phyloP scores from a whole-genome alignment of 176 grass and related monocot species.

The Puccinellia tenuiflora region DNA sequence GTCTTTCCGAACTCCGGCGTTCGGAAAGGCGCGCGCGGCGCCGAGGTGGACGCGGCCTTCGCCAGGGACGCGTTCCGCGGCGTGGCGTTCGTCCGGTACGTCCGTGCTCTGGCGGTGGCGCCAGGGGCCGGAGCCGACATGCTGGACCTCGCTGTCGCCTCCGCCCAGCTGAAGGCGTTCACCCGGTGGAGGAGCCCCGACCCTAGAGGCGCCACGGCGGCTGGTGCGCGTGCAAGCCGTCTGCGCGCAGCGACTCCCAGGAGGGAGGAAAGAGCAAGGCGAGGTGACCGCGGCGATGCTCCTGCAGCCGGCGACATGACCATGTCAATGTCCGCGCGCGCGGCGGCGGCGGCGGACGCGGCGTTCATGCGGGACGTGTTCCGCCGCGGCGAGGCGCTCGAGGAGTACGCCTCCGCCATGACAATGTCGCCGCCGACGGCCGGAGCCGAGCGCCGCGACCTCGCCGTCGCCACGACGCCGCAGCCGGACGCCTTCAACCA shows the following conservation, averaged over 20 bases:
- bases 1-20: too few species aligned
- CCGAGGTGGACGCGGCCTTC: slow-evolving; percentile 29
- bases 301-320: too few species aligned
- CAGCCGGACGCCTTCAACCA: neutral
- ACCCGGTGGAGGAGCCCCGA: slow-evolving; percentile 39
- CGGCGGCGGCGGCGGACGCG: neutral
- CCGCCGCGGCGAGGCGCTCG: neutral
- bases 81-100: slow-evolving; percentile 34
- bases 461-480: neutral
- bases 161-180: slow-evolving; percentile 58
- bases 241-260: neutral
- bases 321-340: neutral
- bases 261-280: too few species aligned
- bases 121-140: slow-evolving; percentile 31
- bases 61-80: slow-evolving; percentile 34
- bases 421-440: neutral
- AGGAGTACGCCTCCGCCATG: neutral
- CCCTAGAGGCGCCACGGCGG: too few species aligned
- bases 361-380: neutral
- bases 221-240: too few species aligned
- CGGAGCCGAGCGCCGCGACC: neutral
- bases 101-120: slow-evolving; percentile 37
- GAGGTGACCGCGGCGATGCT: neutral
- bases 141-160: slow-evolving; percentile 48
- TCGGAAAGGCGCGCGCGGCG: neutral